Percentiles rank a stretch among this genome's conserved stretches.
These are phyloP conservation scores for Perkinsus olseni DNA, from an alignment of 169 alveolate genomes.

Conservation along the genomic window DNA sequence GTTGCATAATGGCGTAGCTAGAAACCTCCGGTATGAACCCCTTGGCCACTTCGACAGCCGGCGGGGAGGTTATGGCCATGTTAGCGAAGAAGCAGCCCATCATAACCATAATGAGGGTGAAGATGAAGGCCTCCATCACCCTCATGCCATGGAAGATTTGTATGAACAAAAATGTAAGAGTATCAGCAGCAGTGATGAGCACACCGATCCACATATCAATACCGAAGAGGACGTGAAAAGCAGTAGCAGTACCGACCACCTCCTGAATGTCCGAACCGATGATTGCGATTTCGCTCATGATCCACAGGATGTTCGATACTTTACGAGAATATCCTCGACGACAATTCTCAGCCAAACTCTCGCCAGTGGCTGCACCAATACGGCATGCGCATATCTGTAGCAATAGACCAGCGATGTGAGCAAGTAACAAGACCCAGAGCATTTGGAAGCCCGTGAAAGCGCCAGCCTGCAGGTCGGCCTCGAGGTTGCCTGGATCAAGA, in stretches of 20 bases:
- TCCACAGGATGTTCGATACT: conserved; percentile 38
- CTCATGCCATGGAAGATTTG: conserved; percentile 32
- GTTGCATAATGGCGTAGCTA: not conserved
- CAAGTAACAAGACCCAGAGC: conserved; percentile 45
- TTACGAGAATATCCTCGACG: conserved; percentile 38
- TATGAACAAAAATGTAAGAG: conserved; percentile 39
- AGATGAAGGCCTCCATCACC: conserved; percentile 41
- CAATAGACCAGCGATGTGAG: conserved; percentile 42
- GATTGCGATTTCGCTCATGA: conserved; percentile 52
- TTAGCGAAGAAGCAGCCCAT: conserved; percentile 44
- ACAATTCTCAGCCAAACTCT: conserved; percentile 44
- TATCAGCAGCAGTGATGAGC: conserved; percentile 42
- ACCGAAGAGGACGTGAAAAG: conserved; percentile 44
- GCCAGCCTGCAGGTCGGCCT: conserved; percentile 49
- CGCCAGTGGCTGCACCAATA: conserved; percentile 46
- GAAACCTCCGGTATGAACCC: conserved; percentile 50
- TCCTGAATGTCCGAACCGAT: conserved; percentile 61
- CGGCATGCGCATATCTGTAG: conserved; percentile 43
- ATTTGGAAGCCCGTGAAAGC: conserved; percentile 36
- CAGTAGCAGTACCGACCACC: conserved; percentile 52
- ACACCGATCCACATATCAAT: conserved; percentile 49
- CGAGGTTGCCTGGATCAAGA: conserved; percentile 53
- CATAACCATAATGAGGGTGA: conserved; percentile 41
- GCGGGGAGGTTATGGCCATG: conserved; percentile 38
- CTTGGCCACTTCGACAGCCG: conserved; percentile 13